Conservation (phyloP, 176 grass and related monocot species). For the Aegilops speltoides region DNA sequence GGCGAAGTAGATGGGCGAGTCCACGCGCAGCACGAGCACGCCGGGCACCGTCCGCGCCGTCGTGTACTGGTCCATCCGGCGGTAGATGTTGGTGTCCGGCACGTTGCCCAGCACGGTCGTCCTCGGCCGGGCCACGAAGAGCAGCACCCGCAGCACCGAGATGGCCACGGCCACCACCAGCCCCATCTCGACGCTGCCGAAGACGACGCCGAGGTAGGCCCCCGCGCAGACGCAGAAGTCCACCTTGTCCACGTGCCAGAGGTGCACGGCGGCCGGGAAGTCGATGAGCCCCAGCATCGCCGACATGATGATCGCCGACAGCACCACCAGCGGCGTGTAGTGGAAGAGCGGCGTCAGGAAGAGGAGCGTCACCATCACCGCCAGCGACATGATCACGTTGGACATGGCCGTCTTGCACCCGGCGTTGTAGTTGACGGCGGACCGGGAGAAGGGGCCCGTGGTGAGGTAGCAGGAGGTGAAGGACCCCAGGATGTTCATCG, state of each 20-base stretch:
- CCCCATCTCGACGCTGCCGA: slow-evolving; percentile 84
- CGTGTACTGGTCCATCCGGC: slow-evolving; percentile 80
- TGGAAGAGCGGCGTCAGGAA: slow-evolving; percentile 93
- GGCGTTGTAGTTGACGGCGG: slow-evolving; percentile 93
- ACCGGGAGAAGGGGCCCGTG: slow-evolving; percentile 85
- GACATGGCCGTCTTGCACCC: slow-evolving; percentile 98
- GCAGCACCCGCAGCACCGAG: slow-evolving; percentile 60
- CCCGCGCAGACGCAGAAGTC: slow-evolving; percentile 92
- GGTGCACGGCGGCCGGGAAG: slow-evolving; percentile 70
- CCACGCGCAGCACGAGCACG: slow-evolving; percentile 71
- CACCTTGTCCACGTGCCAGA: slow-evolving; percentile 93
- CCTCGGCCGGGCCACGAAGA: slow-evolving; percentile 74
- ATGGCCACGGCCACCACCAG: slow-evolving; percentile 66
- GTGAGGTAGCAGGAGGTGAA: slow-evolving; percentile 96
- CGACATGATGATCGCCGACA: slow-evolving; percentile 89
- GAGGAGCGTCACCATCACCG: slow-evolving; percentile 85
- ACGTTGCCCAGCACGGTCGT: slow-evolving; percentile 80
- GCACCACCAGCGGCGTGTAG: slow-evolving; percentile 95
- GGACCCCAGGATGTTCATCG: slow-evolving; percentile 89
- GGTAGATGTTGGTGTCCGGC: slow-evolving; percentile 63
- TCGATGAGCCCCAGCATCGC: slow-evolving; percentile 94
- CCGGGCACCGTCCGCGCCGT: slow-evolving; percentile 57
- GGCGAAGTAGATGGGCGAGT: slow-evolving; percentile 88
- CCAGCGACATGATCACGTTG: slow-evolving; percentile 83
- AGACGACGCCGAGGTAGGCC: slow-evolving; percentile 91